Evolutionary conservation across 805 yeast species (phyloP), one percentile per base, ranked within the genome.

Genomic region (Zygosaccharomyces kombuchaensis): DNA sequence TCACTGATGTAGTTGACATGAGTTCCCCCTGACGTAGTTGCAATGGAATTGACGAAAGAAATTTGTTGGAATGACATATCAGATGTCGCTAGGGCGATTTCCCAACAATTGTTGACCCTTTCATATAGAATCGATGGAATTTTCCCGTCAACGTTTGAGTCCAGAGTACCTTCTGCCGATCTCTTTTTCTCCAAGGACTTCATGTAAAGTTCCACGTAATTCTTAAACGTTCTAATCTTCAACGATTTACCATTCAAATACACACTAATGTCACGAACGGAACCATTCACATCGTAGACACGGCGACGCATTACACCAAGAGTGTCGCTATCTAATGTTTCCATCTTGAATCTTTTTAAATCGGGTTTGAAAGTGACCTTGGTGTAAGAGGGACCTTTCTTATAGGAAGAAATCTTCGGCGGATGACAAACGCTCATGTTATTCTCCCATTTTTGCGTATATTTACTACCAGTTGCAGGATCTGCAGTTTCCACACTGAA

Each of bases 1-100:
- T 91, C 96, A 4, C 95, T 73, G 25, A 90, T 76, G 62, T 83
- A 80, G 54, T 84, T 89, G 29, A 89, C 95, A 65, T 93, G 99
- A 0, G 99, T 86, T 56, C 99, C 99, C 49, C 99, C 99, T 1
- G 91, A 71, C 0, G 98, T 91, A 0, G 99, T 93, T 0, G 99
- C 99, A 63, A 93, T 93, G 6, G 97, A 89, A 64, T 93, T 93
- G 12, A 93, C 99, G 69, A 93, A 93, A 29, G 97, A 90, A 35
- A 93, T 93, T 65, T 93, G 99, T 57, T 87, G 87, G 67, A 93
- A 93, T 2, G 78, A 69, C 3, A 90, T 91, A 59, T 89, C 96
- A 35, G 97, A 86, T 4, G 89, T 84, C 1, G 96, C 91, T 70
- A 93, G 91, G 0, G 96, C 99, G 50, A 93, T 67, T 66, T 93